Percentiles rank a stretch among this genome's conserved stretches.
These are phyloP conservation scores for Yarrowia sp. DNA, from an alignment of 805 yeast species.

Conservation along the genomic window DNA sequence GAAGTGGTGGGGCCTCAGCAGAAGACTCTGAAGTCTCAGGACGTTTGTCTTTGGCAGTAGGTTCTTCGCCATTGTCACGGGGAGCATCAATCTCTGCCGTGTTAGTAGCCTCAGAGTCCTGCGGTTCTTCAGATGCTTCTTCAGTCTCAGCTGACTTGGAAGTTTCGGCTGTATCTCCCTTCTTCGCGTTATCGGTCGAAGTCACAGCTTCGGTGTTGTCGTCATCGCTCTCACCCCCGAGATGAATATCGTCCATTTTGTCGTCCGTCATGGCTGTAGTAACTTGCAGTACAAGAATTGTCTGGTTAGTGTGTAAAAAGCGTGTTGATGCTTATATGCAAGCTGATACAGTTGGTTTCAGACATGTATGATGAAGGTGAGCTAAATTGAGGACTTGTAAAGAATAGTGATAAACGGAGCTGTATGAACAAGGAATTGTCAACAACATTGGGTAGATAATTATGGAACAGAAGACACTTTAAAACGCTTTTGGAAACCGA, in stretches of 20 bases:
- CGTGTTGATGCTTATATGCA: neutral
- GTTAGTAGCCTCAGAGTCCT: no score
- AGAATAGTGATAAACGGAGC: no score
- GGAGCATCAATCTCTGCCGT: neutral
- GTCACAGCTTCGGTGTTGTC: neutral
- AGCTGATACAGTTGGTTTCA: neutral
- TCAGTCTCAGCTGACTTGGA: neutral
- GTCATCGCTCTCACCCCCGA: neutral
- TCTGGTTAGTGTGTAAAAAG: neutral
- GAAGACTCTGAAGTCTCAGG: neutral
- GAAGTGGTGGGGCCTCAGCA: neutral
- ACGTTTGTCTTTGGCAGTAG: neutral
- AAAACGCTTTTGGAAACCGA: no score
- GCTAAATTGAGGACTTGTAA: neutral
- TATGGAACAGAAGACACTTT: no score
- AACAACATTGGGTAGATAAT: no score
- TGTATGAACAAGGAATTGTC: no score
- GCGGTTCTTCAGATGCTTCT: neutral
- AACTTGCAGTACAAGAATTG: neutral
- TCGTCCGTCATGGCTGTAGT: neutral
- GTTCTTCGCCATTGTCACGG: neutral
- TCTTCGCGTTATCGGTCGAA: neutral
- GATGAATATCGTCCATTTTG: slow-evolving; percentile 10
- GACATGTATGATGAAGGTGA: neutral
- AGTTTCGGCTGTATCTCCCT: neutral